Base-by-base conservation (phyloP, 176 grass and related monocot species). In the Musa schizocarpa region DNA sequence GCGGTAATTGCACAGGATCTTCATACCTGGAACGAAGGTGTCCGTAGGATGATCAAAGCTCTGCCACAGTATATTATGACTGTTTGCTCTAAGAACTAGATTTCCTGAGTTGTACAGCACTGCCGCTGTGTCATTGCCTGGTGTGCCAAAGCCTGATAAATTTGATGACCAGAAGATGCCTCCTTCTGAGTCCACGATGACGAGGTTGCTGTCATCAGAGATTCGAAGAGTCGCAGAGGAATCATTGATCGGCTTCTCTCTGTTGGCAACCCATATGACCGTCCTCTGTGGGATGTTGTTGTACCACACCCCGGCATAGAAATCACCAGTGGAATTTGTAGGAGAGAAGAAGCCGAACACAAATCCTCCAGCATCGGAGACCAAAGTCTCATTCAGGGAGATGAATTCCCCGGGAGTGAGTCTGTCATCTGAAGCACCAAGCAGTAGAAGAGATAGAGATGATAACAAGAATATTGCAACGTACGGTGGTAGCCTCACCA, bases 281-380 rank as follows among this genome's bases (percentile, higher is more conserved):
- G 22, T 22, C 22, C 22, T 22, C 22, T 22, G 22, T 22, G 22
- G 22, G 22, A 22, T 22, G 22, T 22, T 22, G 22, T 22, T 22
- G 22, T 22, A 22, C 22, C 22, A 22, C 22, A 22, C 22, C 22
- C 22, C 22, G 22, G 22, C 22, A 22, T 22, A 22, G 22, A 22
- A 22, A 22, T 22, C 22, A 22, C 22, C 22, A 22, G 22, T 79
- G 1, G 84, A 76, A 63, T 79, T 79, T 2, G 67, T 64, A 1
- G 63, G 75, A n/a, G 84, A 69, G 84, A 86, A 82, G 75, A 90
- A 87, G 14, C 88, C 88, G 1, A 90, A 34, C 48, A 68, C 82
- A 54, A 90, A 90, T 76, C 19, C 52, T 53, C 84, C 68, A 9
- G 34, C 79, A 0, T 77, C 34, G 9, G 85, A 90, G 58, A 87